phyloP scores from a whole-genome alignment of 768 basidiomycete genomes.

The Austroboletus eburneus region DNA sequence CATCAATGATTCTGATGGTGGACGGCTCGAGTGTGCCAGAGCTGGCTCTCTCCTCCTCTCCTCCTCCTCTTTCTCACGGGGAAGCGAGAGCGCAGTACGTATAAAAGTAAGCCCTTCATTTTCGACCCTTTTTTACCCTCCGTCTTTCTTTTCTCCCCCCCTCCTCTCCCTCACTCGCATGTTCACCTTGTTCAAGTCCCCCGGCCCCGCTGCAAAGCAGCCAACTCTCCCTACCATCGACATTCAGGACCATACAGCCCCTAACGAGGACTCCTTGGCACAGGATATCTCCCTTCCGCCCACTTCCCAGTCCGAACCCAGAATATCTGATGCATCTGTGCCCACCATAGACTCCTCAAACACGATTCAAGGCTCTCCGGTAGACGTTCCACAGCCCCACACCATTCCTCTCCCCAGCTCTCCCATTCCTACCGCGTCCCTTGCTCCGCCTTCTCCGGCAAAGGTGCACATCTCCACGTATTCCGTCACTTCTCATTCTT shows the following conservation, averaged over 20 bases:
- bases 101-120: constrained; percentile 17
- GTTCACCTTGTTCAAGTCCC: constrained; percentile 26
- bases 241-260: not conserved
- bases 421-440: constrained; percentile 13
- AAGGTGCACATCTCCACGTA: constrained; percentile 3
- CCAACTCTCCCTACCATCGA: not conserved
- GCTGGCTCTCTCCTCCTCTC: not conserved
- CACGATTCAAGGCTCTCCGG: constrained; percentile 18
- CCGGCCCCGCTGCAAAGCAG: constrained; percentile 9
- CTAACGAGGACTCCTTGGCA: constrained; percentile 4
- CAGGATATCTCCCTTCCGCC: not conserved
- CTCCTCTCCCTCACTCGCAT: constrained; percentile 8
- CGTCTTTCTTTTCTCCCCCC: not conserved
- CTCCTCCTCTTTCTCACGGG: constrained; percentile 26
- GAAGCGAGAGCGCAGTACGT: constrained; percentile 25
- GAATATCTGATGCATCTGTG: constrained; percentile 18
- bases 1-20: not conserved
- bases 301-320: constrained; percentile 3
- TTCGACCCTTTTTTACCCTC: constrained; percentile 4
- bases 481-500: constrained; percentile 14
- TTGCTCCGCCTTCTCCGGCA: constrained; percentile 15
- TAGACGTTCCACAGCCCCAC: constrained; percentile 1
- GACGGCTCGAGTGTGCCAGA: not conserved
- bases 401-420: constrained; percentile 17
- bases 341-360: constrained; percentile 22